phyloP scores from a whole-genome alignment of 2,329 filamentous ascomycete species.

The Xylariales sp. region DNA sequence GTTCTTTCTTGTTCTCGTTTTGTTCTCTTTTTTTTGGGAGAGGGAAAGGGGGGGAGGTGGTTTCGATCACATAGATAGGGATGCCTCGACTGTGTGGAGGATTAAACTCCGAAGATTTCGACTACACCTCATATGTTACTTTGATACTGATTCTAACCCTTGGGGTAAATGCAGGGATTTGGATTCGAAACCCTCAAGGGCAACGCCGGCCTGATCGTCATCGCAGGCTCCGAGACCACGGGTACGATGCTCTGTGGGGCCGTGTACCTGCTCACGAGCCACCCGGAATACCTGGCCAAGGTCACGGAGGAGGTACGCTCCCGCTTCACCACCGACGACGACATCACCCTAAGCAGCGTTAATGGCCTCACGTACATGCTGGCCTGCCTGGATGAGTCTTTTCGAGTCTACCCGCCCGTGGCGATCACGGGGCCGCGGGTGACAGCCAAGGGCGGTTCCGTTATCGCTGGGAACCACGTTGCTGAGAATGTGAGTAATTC shows the following conservation, averaged over 20 bases:
- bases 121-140: no score
- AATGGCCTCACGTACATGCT: slow-evolving; percentile 32
- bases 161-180: not conserved
- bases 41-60: not conserved
- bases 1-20: not conserved
- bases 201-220: not conserved
- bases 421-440: slow-evolving; percentile 4
- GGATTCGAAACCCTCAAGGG: not conserved
- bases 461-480: not conserved
- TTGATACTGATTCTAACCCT: no score
- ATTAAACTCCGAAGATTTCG: no score
- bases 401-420: slow-evolving; percentile 36
- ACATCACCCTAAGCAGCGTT: slow-evolving; percentile 32
- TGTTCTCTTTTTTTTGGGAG: not conserved
- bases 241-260: not conserved
- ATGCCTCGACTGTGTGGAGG: no score
- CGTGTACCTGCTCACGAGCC: not conserved
- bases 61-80: no score
- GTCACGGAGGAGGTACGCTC: slow-evolving; percentile 30
- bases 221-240: slow-evolving; percentile 1
- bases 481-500: not conserved
- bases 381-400: slow-evolving; percentile 35
- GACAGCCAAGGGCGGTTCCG: not conserved
- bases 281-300: not conserved
- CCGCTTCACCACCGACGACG: slow-evolving; percentile 26